phyloP scores from a whole-genome alignment of 2,329 filamentous ascomycete genomes.

The Didymella exigua region DNA sequence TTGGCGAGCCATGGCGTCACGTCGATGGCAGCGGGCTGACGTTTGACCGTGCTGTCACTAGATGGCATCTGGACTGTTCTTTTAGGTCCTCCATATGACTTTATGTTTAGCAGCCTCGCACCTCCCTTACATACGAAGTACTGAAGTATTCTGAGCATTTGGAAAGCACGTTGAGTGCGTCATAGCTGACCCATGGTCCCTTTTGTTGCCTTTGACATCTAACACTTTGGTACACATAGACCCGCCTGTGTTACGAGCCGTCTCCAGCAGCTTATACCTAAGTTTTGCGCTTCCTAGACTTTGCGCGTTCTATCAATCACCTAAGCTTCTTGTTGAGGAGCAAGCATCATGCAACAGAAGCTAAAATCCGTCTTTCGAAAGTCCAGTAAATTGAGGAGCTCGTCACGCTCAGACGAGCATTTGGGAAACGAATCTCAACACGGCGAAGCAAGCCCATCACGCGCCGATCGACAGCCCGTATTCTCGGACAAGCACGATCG shows the following conservation, averaged over 20 bases:
- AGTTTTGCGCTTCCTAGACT: not conserved
- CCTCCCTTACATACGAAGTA: not conserved
- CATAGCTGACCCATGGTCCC: not conserved
- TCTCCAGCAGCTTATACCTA: not conserved
- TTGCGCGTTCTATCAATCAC: not conserved
- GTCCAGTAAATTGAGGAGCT: constrained; percentile 5
- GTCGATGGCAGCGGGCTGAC: not conserved
- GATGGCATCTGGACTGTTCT: constrained; percentile 16
- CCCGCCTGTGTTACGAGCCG: not conserved
- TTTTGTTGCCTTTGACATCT: not conserved
- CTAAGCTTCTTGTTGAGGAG: not conserved
- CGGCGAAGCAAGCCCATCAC: not conserved
- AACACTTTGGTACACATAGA: not conserved
- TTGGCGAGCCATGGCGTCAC: constrained; percentile 10
- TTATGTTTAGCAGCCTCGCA: constrained; percentile 3
- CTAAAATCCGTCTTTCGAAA: constrained; percentile 17
- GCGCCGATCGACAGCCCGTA: not conserved
- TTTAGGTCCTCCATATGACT: not conserved
- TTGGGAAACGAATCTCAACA: not conserved
- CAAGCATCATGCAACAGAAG: constrained; percentile 11
- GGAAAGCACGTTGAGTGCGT: constrained; percentile 4
- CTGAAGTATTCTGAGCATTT: not conserved
- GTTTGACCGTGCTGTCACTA: constrained; percentile 9
- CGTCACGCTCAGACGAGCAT: not conserved
- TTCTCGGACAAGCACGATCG: constrained; percentile 2